These are phyloP conservation scores for Aphanomyces stellatus DNA, from an alignment of 352 stramenopile genomes.

Conservation along the genomic window DNA sequence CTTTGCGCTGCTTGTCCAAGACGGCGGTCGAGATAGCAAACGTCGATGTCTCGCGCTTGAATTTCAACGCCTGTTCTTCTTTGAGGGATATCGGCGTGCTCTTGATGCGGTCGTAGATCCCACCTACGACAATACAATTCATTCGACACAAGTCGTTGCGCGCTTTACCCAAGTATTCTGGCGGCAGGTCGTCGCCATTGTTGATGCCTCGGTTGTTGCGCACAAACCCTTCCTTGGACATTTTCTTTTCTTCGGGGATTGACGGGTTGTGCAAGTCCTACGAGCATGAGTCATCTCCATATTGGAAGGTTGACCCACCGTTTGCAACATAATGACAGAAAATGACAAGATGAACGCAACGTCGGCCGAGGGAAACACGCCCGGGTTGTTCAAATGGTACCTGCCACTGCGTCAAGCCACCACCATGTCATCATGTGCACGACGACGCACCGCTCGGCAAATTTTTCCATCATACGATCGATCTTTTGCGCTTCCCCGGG, in stretches of 20 bases:
- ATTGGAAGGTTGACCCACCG: too few species aligned
- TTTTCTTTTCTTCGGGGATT: constrained; percentile 94
- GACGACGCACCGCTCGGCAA: constrained; percentile 86
- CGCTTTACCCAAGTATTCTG: constrained; percentile 81
- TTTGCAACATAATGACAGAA: constrained; percentile 82
- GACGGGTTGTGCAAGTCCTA: constrained; percentile 98
- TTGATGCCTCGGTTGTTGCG: constrained; percentile 97
- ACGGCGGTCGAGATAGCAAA: neutral
- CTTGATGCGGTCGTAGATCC: constrained; percentile 97
- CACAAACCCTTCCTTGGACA: constrained; percentile 95
- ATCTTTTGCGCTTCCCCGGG: constrained; percentile 99
- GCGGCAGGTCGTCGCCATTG: constrained; percentile 92
- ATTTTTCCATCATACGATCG: constrained; percentile 99
- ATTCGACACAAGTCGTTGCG: too few species aligned
- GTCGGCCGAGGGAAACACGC: constrained; percentile 93
- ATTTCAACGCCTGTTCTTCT: constrained; percentile 64
- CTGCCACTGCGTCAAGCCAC: too few species aligned
- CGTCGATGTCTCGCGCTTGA: constrained; percentile 21
- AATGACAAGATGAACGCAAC: constrained; percentile 99
- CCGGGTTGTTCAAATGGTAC: constrained; percentile 59
- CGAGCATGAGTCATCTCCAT: neutral
- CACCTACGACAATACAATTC: constrained; percentile 4
- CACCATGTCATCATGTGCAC: neutral
- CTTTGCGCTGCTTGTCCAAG: constrained; percentile 27
- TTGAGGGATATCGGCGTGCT: constrained; percentile 94